Evolutionary conservation across 352 stramenopile species (phyloP).

Genomic region (Pythium insidiosum): DNA sequence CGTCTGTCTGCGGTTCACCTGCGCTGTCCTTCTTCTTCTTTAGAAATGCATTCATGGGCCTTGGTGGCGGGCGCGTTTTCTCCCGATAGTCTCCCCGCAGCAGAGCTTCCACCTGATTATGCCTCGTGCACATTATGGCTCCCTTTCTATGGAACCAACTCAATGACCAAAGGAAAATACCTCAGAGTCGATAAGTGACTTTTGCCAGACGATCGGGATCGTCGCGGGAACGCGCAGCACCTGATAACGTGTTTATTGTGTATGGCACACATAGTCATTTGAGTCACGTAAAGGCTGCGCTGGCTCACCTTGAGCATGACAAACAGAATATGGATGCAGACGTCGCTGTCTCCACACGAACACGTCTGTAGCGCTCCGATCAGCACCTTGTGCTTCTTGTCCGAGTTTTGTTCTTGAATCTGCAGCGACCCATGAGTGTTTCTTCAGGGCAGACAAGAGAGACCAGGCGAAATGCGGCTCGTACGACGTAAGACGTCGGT

Average conservation of each 20-base stretch:
- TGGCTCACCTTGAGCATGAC: constrained; percentile 87
- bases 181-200: constrained; percentile 80
- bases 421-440: constrained; percentile 12
- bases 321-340: constrained; percentile 83
- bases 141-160: constrained; percentile 2
- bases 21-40: constrained; percentile 39
- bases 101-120: constrained; percentile 47
- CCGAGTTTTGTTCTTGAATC: constrained; percentile 67
- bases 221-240: constrained; percentile 61
- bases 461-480: neutral
- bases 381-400: constrained; percentile 74
- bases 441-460: neutral
- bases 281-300: no score
- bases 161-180: no score
- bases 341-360: constrained; percentile 58
- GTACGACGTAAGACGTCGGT: constrained; percentile 70
- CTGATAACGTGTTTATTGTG: constrained; percentile 15
- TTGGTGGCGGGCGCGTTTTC: constrained; percentile 15
- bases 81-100: constrained; percentile 55
- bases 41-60: constrained; percentile 22
- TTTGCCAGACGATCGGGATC: constrained; percentile 74
- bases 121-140: neutral
- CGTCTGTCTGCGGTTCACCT: constrained; percentile 13
- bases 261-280: neutral
- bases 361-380: constrained; percentile 65